Conservation (phyloP, 1,139 yeast species). For the Pichia sp. region DNA sequence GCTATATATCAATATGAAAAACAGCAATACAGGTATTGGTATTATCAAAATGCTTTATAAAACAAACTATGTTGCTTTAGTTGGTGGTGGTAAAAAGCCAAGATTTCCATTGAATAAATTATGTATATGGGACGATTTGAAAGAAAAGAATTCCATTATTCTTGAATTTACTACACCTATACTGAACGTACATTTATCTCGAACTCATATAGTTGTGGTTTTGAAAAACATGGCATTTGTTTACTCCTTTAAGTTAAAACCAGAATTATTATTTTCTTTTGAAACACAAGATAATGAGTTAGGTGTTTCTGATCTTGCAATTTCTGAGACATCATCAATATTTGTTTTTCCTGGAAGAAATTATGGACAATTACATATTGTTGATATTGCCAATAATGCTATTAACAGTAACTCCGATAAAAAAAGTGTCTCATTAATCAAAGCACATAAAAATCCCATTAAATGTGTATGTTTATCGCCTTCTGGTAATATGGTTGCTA, state of each 20-base stretch:
- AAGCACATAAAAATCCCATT: constrained; percentile 74
- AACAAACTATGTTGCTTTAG: constrained; percentile 81
- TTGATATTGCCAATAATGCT: constrained; percentile 55
- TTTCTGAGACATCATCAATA: constrained; percentile 28
- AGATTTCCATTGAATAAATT: constrained; percentile 70
- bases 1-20: background rate
- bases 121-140: constrained; percentile 87
- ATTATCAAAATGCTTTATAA: constrained; percentile 77
- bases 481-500: constrained; percentile 75
- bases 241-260: constrained; percentile 77
- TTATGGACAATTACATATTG: constrained; percentile 73
- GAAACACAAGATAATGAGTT: constrained; percentile 65
- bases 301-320: constrained; percentile 64
- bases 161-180: constrained; percentile 74
- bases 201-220: constrained; percentile 70
- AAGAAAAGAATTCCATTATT: constrained; percentile 65
- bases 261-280: constrained; percentile 59
- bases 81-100: constrained; percentile 84
- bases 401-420: constrained; percentile 36
- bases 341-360: constrained; percentile 70
- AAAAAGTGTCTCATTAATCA: constrained; percentile 62
- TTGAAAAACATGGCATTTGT: constrained; percentile 62
- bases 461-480: constrained; percentile 63
- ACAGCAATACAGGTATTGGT: constrained; percentile 59
- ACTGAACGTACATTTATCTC: constrained; percentile 63